Conservation (phyloP, 306 rosid species). For the Cajanus cajan region DNA sequence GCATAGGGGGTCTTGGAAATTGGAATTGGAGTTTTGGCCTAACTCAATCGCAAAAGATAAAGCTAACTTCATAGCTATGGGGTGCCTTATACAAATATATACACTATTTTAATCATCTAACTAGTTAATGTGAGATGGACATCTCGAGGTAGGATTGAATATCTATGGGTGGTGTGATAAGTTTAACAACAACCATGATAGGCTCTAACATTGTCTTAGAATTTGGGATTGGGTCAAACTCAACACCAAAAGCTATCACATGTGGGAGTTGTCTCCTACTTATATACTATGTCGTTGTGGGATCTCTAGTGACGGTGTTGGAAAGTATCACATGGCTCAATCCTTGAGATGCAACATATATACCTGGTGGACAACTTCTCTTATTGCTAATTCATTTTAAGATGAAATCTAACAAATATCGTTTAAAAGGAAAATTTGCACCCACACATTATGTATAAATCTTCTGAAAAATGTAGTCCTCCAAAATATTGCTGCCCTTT, state of each 20-base stretch:
- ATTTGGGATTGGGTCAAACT: not conserved
- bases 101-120: not conserved
- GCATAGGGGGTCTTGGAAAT: too few species aligned
- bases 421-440: not conserved
- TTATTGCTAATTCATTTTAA: not conserved
- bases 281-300: not conserved
- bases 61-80: not conserved
- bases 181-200: too few species aligned
- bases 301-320: not conserved
- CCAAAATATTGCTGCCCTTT: not conserved
- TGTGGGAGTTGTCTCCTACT: not conserved
- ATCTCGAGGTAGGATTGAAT: too few species aligned
- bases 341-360: not conserved
- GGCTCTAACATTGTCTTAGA: not conserved
- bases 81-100: not conserved
- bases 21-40: not conserved
- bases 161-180: too few species aligned
- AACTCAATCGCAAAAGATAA: not conserved
- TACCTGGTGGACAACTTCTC: not conserved
- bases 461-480: not conserved
- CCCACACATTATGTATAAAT: not conserved
- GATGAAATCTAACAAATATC: not conserved
- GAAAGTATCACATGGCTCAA: not conserved
- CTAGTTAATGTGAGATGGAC: not conserved
- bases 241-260: not conserved